Evolutionary conservation across 768 basidiomycete genomes (phyloP), one percentile per base, ranked within the genome.

Genomic region (Mycena metata): DNA sequence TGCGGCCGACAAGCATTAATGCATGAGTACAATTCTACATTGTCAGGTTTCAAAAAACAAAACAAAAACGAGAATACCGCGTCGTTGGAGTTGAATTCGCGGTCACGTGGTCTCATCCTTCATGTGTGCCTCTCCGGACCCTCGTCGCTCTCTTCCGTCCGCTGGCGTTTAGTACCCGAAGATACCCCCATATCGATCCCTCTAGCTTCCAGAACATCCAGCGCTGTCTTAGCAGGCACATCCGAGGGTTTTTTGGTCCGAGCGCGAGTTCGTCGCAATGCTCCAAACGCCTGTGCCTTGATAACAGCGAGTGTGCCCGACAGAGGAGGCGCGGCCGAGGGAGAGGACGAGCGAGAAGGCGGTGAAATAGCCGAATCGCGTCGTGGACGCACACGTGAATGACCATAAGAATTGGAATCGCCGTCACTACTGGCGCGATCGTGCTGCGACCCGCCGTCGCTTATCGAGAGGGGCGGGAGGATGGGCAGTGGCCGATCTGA

Each of bases 221-320:
- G 86, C 5, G 93, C 92, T 68, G 91, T 90, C 69, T 89, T 91
- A 36, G 91, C 88, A 43, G 88, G 83, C 23, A 81, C 89, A 69
- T 93, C 93, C 47, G 91, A 86, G 42, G 88, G 81, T 78, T 88
- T 90, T 83, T 91, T 95, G 57, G 88, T 85, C 68, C 91, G 86
- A 47, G 90, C 85, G 66, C 94, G 88, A 61, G 93, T 91, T 78
- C 94, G 86, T 58, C 94, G 90, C 70, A 94, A 82, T 21, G 92
- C 92, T 36, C 94, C 94, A 76, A 95, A 96, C 43, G 94, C 91
- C 76, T 95, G 93, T 47, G 94, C 94, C 81, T 95, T 96, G 81
- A 96, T 94, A 64, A 95, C 93, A 60, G 94, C 94, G 52, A 96
- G 87, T 35, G 94, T 95, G 26, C 92, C 91, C 56, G 91, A 93